Evolutionary conservation across 2,329 filamentous ascomycete genomes (phyloP).

Genomic region (Nannizzia gypsea): DNA sequence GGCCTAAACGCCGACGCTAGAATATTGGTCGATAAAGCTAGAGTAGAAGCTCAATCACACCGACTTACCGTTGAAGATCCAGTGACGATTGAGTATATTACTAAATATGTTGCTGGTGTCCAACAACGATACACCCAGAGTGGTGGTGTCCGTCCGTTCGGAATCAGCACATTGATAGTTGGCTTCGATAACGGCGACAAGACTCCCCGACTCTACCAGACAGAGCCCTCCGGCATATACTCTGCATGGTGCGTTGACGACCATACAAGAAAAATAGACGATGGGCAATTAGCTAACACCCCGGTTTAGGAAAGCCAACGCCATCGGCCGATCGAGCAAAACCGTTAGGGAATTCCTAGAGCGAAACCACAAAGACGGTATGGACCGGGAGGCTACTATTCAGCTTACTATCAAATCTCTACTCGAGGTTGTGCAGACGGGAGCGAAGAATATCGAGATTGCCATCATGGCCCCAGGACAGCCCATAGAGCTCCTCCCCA

Average conservation of each 20-base stretch:
- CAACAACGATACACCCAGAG: constrained; percentile 99
- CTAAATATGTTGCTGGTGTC: constrained; percentile 94
- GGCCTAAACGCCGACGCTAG: constrained; percentile 95
- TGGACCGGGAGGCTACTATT: constrained; percentile 93
- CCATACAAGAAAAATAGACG: neutral
- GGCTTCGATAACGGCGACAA: constrained; percentile 94
- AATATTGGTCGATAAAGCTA: constrained; percentile 95
- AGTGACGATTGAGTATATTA: constrained; percentile 97
- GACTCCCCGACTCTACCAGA: constrained; percentile 86
- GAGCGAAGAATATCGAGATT: constrained; percentile 99
- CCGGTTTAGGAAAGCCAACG: constrained; percentile 81
- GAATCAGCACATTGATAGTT: constrained; percentile 93
- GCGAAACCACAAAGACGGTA: constrained; percentile 95
- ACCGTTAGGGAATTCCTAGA: constrained; percentile 97
- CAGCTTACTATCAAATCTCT: constrained; percentile 96
- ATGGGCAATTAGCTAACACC: constrained; percentile 5
- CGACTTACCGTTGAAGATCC: constrained; percentile 94
- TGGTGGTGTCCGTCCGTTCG: constrained; percentile 95
- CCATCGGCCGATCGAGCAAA: constrained; percentile 96
- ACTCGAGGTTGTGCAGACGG: constrained; percentile 94
- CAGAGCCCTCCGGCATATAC: constrained; percentile 98
- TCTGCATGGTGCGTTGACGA: constrained; percentile 68
- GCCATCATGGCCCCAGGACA: constrained; percentile 94
- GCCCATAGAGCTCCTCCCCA: constrained; percentile 80
- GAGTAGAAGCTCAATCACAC: constrained; percentile 94